These are phyloP conservation scores for Flagelloscypha sp. DNA, from an alignment of 768 basidiomycete genomes.

Conservation along the genomic window DNA sequence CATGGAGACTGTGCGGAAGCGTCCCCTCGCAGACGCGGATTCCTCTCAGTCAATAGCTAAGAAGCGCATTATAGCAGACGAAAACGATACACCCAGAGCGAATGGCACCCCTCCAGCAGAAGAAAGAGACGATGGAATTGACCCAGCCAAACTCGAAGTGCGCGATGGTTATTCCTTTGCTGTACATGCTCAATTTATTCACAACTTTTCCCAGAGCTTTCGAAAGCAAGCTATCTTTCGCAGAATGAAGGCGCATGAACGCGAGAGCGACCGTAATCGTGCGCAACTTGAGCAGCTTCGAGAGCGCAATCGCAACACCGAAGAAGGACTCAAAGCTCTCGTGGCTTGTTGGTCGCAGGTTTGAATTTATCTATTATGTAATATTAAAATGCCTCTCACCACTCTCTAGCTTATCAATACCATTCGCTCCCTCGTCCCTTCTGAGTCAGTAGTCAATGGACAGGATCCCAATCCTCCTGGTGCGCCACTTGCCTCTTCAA, in stretches of 20 bases:
- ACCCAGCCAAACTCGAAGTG: constrained; percentile 61
- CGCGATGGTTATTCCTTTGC: constrained; percentile 9
- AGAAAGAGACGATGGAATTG: constrained; percentile 41
- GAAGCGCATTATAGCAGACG: constrained; percentile 45
- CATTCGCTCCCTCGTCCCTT: constrained; percentile 48
- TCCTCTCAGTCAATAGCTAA: constrained; percentile 41
- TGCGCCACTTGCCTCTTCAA: too few species aligned
- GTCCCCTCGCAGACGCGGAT: constrained; percentile 44
- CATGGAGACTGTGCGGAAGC: constrained; percentile 58
- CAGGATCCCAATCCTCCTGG: constrained; percentile 35
- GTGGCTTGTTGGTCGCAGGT: constrained; percentile 80
- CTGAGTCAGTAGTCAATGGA: too few species aligned
- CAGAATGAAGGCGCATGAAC: constrained; percentile 75
- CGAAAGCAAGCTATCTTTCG: constrained; percentile 83
- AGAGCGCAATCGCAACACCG: constrained; percentile 53
- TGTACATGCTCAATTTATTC: constrained; percentile 8
- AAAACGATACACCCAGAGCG: constrained; percentile 44
- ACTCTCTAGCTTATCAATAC: constrained; percentile 52
- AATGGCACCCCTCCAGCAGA: constrained; percentile 34
- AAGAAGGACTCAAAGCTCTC: constrained; percentile 65
- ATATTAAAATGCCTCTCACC: constrained; percentile 3
- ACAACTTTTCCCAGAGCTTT: constrained; percentile 45
- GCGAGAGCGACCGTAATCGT: constrained; percentile 61
- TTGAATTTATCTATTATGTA: constrained; percentile 8
- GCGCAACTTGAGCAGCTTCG: constrained; percentile 57